A percentile compares a stretch with the other conserved stretches of the same genome.
Evolutionary conservation across 2,329 filamentous ascomycete genomes (phyloP).

Genomic region (Xylariaceae sp.): DNA sequence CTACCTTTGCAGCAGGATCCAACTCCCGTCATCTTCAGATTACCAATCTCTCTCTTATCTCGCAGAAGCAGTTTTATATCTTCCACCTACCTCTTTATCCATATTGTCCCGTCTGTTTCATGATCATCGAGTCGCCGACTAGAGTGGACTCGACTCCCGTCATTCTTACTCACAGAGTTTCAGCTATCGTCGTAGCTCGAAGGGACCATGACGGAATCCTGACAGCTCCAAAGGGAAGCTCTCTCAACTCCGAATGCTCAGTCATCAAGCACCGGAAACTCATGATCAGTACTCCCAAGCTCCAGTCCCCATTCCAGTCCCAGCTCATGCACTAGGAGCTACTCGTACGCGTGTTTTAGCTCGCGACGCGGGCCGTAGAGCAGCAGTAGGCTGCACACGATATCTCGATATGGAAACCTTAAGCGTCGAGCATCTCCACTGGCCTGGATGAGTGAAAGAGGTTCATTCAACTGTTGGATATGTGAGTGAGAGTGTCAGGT

Average conservation of each 20-base stretch:
- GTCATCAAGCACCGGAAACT: background rate
- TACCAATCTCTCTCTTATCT: too few relatives aligned
- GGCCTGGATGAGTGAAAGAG: background rate
- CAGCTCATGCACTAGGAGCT: background rate
- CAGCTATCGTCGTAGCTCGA: background rate
- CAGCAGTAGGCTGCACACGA: background rate
- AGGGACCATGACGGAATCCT: background rate
- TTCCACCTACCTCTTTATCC: too few relatives aligned
- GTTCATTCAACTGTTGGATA: background rate
- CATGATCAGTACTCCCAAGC: background rate
- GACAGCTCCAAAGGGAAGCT: background rate
- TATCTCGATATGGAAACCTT: conserved; percentile 1
- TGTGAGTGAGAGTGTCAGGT: background rate
- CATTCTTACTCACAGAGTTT: background rate
- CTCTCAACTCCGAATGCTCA: background rate
- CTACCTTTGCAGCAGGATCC: too few relatives aligned
- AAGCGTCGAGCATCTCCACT: background rate
- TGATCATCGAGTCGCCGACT: too few relatives aligned
- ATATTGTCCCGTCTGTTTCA: too few relatives aligned
- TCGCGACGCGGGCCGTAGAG: background rate
- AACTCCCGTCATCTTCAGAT: too few relatives aligned
- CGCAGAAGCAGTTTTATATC: too few relatives aligned
- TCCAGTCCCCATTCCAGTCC: background rate
- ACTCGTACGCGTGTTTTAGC: background rate
- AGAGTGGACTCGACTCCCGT: background rate